These are phyloP conservation scores for Solanum raphanifolium DNA, from an alignment of 257 asterid genomes.

Conservation along the genomic window DNA sequence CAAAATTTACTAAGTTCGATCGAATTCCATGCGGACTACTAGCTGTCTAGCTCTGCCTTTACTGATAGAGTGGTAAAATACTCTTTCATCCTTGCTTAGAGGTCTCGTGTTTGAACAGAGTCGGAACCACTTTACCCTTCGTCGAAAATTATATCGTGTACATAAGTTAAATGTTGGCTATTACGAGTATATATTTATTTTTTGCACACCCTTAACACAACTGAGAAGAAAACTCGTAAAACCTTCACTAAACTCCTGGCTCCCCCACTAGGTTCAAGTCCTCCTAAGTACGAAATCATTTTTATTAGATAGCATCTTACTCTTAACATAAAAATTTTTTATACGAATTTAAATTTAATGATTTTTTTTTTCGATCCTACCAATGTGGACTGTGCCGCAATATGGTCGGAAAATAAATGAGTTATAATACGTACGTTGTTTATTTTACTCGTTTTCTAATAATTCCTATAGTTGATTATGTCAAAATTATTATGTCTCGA, in stretches of 20 bases:
- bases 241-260: background rate
- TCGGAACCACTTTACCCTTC: no score
- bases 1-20: no score
- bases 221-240: background rate
- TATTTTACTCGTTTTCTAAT: background rate
- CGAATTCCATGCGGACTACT: no score
- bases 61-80: no score
- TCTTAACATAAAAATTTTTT: accelerated
- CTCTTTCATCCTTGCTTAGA: no score
- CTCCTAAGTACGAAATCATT: no score
- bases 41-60: no score
- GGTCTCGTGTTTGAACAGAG: no score
- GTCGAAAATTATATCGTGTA: no score
- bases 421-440: background rate
- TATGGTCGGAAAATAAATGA: background rate
- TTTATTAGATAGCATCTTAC: accelerated
- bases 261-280: background rate
- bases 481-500: background rate
- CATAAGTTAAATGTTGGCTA: no score
- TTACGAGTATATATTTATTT: no score
- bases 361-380: background rate
- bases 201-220: background rate
- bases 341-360: background rate
- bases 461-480: background rate
- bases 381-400: background rate